Evolutionary conservation across 2,329 filamentous ascomycete species (phyloP), one percentile per base, ranked within the genome.

Genomic region (Paramyrothecium roridum): DNA sequence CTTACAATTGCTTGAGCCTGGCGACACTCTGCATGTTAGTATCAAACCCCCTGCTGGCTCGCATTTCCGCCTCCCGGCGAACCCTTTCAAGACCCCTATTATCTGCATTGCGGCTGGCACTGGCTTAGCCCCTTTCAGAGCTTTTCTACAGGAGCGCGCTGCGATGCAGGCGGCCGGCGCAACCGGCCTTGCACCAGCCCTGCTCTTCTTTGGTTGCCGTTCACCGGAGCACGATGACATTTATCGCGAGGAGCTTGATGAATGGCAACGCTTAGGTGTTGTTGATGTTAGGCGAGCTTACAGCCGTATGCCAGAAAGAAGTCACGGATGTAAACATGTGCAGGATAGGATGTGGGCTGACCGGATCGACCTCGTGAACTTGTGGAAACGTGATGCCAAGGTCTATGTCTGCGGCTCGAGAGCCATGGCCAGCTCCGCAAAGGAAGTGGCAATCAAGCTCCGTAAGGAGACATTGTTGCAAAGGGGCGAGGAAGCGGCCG

Each of bases 361-460:
- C 53, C 60, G 67, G 7, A 64, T 70, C 2, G 70, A 75, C 43
- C 58, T 78, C 3, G 57, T 64, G 16, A 59, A 67, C 21, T 63
- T 78, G 20, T 80, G 76, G 76, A 56, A 68, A 6, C 58, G 65
- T 10, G 78, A 74, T 3, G 78, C 85, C 0, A 80, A 81, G 63
- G 70, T 88, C 1, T 90, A 83, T 62, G 80, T 89, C 2, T 91
- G 88, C 65, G 88, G 88, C 3, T 83, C 81, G 47, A 72, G 75
- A 4, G 72, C 71, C 16, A 72, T 85, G 1, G n/a, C n/a, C n/a
- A n/a, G n/a, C n/a, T n/a, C n/a, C n/a, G n/a, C n/a, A n/a, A n/a
- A n/a, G n/a, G n/a, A n/a, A n/a, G n/a, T n/a, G n/a, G n/a, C n/a
- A n/a, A n/a, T n/a, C n/a, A n/a, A n/a, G n/a, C n/a, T n/a, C n/a